Percentiles rank a stretch among this genome's conserved stretches.
phyloP scores from a whole-genome alignment of 352 stramenopile species.

The Globisporangium paroecandrum region DNA sequence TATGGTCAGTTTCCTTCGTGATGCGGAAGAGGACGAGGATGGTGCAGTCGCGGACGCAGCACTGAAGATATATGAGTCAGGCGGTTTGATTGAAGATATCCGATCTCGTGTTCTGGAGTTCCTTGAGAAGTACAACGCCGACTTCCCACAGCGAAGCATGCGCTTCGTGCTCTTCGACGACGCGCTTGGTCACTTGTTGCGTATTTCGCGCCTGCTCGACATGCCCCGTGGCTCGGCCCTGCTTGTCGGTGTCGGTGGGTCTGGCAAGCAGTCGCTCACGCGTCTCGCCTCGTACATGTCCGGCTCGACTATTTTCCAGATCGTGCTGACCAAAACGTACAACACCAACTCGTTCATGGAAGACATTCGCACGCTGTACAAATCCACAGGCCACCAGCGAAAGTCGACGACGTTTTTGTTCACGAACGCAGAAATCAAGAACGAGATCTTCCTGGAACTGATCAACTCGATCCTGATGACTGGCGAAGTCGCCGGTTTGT shows the following conservation, averaged over 20 bases:
- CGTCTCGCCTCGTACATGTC: constrained; percentile 96
- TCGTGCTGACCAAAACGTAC: constrained; percentile 98
- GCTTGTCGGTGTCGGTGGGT: constrained; percentile 96
- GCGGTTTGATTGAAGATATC: constrained; percentile 91
- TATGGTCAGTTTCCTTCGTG: constrained; percentile 98
- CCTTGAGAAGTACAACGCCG: constrained; percentile 96
- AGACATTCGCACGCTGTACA: constrained; percentile 96
- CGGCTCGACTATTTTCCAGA: constrained; percentile 96
- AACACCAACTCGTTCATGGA: constrained; percentile 97
- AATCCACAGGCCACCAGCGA: constrained; percentile 94
- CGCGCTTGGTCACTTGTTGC: constrained; percentile 94
- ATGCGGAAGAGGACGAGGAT: constrained; percentile 96
- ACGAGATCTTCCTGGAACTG: constrained; percentile 98
- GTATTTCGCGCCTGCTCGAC: constrained; percentile 95
- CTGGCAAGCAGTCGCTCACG: constrained; percentile 97
- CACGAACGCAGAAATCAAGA: constrained; percentile 99
- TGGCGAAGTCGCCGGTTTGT: constrained; percentile 97
- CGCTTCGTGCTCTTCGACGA: constrained; percentile 98
- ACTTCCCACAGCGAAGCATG: constrained; percentile 95
- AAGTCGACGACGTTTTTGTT: constrained; percentile 98
- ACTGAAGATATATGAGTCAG: constrained; percentile 97
- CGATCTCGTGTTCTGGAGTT: constrained; percentile 92
- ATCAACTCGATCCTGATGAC: constrained; percentile 99
- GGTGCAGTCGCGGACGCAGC: constrained; percentile 92
- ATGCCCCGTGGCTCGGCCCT: constrained; percentile 95